These are phyloP conservation scores for Apophysomyces elegans DNA, from an alignment of 371 early-diverging fungal genomes.

Conservation along the genomic window DNA sequence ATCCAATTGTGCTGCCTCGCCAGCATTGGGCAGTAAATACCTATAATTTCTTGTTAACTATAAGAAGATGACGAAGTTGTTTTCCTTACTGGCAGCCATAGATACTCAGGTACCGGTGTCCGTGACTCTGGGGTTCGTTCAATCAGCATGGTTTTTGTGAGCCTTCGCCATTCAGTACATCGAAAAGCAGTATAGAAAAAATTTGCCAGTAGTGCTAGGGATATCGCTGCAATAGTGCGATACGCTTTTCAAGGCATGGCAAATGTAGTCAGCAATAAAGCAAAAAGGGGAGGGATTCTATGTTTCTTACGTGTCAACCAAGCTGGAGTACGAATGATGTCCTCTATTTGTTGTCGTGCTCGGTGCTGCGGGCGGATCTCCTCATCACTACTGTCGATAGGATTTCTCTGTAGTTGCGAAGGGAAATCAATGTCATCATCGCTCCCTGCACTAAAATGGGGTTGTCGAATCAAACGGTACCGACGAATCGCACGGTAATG, in stretches of 20 bases:
- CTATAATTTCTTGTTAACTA: neutral
- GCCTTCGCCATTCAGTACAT: neutral
- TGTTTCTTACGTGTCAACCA: neutral
- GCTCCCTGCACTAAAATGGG: neutral
- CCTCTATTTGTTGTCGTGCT: neutral
- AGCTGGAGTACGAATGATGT: too few relatives aligned
- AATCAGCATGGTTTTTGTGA: slow-evolving; percentile 2
- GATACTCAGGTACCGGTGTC: slow-evolving; percentile 6
- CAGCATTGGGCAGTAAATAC: neutral
- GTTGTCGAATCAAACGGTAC: neutral
- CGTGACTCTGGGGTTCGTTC: slow-evolving; percentile 4
- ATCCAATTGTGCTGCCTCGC: neutral
- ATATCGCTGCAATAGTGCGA: neutral
- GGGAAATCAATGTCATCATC: neutral
- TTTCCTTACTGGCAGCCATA: slow-evolving; percentile 5
- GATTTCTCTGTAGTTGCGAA: neutral
- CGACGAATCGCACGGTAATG: neutral
- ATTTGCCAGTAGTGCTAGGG: neutral
- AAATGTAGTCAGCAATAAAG: neutral
- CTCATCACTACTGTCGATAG: neutral
- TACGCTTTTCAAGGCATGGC: neutral
- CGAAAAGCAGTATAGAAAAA: neutral
- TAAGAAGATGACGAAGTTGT: neutral
- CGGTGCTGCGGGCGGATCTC: neutral
- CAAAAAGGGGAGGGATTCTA: neutral